Conservation (phyloP, 1,284 basidiomycete species). For the Ustilago vetiveriae region DNA sequence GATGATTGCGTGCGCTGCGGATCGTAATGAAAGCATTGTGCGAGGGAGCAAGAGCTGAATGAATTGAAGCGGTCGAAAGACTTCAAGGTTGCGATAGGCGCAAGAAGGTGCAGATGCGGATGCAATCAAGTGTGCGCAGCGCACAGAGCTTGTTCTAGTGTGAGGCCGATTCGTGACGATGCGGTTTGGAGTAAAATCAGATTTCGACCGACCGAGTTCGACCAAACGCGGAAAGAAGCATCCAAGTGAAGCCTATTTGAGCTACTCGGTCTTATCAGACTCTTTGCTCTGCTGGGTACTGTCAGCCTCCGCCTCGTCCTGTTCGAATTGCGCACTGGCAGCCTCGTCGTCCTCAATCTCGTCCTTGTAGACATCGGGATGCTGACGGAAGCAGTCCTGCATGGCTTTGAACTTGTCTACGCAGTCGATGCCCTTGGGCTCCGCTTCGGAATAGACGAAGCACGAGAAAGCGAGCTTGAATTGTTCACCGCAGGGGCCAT, state of each 20-base stretch:
- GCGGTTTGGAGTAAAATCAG: conserved; percentile 6
- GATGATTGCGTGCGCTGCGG: too few relatives aligned
- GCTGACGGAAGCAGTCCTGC: conserved; percentile 96
- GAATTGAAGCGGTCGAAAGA: too few relatives aligned
- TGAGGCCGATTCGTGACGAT: conserved; percentile 30
- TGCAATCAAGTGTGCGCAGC: conserved; percentile 8
- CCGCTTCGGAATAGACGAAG: conserved; percentile 91
- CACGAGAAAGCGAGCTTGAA: conserved; percentile 97
- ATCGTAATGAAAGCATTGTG: too few relatives aligned
- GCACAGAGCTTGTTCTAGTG: not conserved
- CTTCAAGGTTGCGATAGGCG: too few relatives aligned
- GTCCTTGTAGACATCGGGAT: conserved; percentile 93
- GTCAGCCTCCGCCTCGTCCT: conserved; percentile 32
- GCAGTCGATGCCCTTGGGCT: conserved; percentile 97
- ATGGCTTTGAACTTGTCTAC: conserved; percentile 97
- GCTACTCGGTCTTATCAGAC: too few relatives aligned
- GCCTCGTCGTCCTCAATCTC: conserved; percentile 68
- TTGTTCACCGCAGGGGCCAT: conserved; percentile 92
- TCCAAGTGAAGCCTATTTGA: too few relatives aligned
- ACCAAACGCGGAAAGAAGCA: too few relatives aligned
- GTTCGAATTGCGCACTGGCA: conserved; percentile 43
- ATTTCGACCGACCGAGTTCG: too few relatives aligned
- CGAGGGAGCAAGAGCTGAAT: too few relatives aligned
- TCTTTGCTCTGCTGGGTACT: too few relatives aligned
- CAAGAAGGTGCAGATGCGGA: not conserved